Evolutionary conservation across 2,329 filamentous ascomycete species (phyloP).

Genomic region (Colletotrichum endophyticum): DNA sequence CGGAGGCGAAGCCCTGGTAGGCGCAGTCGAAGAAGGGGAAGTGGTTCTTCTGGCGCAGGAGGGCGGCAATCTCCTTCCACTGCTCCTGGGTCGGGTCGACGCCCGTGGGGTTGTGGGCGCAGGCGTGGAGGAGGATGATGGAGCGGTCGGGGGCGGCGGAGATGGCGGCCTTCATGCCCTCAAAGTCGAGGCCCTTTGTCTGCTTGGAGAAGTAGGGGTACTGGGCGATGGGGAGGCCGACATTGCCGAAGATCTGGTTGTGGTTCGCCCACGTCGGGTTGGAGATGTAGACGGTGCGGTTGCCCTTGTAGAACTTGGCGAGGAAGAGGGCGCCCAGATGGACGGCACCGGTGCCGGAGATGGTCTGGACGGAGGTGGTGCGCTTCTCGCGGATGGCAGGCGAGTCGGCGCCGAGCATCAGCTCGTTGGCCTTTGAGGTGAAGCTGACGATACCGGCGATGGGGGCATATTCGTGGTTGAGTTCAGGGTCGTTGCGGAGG

Average conservation of each 20-base stretch:
- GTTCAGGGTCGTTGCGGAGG: slow-evolving; percentile 83
- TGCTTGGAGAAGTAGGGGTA: slow-evolving; percentile 95
- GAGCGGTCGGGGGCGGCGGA: slow-evolving; percentile 75
- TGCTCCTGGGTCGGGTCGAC: slow-evolving; percentile 94
- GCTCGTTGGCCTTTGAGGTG: slow-evolving; percentile 87
- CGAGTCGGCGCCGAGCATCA: slow-evolving; percentile 82
- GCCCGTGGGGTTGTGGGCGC: slow-evolving; percentile 97
- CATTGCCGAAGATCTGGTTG: slow-evolving; percentile 97
- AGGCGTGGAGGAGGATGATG: slow-evolving; percentile 91
- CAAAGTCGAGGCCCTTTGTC: slow-evolving; percentile 90
- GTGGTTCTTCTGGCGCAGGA: slow-evolving; percentile 80
- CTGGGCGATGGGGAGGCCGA: slow-evolving; percentile 75
- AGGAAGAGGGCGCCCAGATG: slow-evolving; percentile 95
- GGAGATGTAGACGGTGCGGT: slow-evolving; percentile 85
- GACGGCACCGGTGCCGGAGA: slow-evolving; percentile 95
- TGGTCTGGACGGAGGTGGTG: slow-evolving; percentile 83
- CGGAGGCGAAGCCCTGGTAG: slow-evolving; percentile 97
- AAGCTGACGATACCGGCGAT: slow-evolving; percentile 89
- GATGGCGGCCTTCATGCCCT: slow-evolving; percentile 80
- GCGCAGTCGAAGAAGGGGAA: slow-evolving; percentile 99
- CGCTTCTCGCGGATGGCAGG: slow-evolving; percentile 86
- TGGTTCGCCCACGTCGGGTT: slow-evolving; percentile 98
- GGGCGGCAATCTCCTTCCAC: slow-evolving; percentile 85
- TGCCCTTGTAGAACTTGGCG: slow-evolving; percentile 82
- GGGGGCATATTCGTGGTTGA: slow-evolving; percentile 98